Percentiles rank a stretch among this genome's conserved stretches.
Evolutionary conservation across 768 basidiomycete genomes (phyloP).

Genomic region (Xerocomellus intermedius): DNA sequence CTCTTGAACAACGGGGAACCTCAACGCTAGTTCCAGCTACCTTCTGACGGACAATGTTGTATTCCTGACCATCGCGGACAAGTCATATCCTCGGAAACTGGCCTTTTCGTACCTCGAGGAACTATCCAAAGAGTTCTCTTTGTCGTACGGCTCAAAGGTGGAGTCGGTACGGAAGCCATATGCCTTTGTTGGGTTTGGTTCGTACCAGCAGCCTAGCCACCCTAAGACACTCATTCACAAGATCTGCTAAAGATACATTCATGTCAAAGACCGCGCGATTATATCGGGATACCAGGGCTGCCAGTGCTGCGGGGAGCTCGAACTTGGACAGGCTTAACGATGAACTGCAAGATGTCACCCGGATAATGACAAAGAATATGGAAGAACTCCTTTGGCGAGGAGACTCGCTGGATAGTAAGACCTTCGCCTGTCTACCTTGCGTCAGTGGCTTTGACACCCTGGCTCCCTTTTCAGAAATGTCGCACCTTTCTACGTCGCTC

Average conservation of each 20-base stretch:
- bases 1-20: not conserved
- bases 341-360: constrained; percentile 95
- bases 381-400: constrained; percentile 98
- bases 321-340: constrained; percentile 88
- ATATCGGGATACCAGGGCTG: constrained; percentile 91
- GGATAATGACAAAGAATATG: constrained; percentile 99
- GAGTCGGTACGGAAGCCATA: constrained; percentile 95
- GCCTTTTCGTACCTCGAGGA: constrained; percentile 98
- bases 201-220: constrained; percentile 27
- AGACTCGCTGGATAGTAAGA: constrained; percentile 91
- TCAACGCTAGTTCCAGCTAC: constrained; percentile 58
- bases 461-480: constrained; percentile 70
- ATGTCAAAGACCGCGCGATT: constrained; percentile 97
- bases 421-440: not conserved
- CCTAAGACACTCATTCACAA: constrained; percentile 1
- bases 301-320: constrained; percentile 60
- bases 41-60: constrained; percentile 92
- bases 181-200: constrained; percentile 97
- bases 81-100: constrained; percentile 94
- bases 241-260: constrained; percentile 76
- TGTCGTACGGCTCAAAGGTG: constrained; percentile 90
- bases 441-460: not conserved
- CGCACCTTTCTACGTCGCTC: constrained; percentile 89
- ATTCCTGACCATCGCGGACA: constrained; percentile 93
- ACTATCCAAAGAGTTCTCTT: constrained; percentile 92